These are phyloP conservation scores for Cutaneotrichosporon mucoides DNA, from an alignment of 1,284 basidiomycete species.

Conservation along the genomic window DNA sequence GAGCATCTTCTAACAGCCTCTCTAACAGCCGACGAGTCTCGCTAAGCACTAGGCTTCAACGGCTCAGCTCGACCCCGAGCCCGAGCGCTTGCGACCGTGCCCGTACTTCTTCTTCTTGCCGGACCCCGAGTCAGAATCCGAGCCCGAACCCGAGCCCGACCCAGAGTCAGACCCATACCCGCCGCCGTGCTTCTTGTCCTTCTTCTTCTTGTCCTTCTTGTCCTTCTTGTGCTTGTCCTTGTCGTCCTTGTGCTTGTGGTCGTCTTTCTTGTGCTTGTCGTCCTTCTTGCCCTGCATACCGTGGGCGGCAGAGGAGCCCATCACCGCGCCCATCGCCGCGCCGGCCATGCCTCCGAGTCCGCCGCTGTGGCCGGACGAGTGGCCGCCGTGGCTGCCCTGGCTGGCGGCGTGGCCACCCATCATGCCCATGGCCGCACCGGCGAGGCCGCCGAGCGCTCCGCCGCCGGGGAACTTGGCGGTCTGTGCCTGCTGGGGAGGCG, in stretches of 20 bases:
- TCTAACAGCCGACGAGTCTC: too few species aligned
- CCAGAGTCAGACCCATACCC: background rate
- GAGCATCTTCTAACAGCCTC: too few species aligned
- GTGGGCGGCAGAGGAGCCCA: background rate
- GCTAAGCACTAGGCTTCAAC: too few species aligned
- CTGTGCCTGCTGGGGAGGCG: too few species aligned
- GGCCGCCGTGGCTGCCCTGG: background rate
- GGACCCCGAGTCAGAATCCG: background rate
- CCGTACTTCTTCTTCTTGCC: background rate
- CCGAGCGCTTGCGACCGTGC: background rate
- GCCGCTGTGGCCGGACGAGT: background rate
- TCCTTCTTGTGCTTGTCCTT: background rate
- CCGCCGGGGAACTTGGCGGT: too few species aligned
- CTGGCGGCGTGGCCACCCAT: background rate
- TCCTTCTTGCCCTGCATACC: background rate
- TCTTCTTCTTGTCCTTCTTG: background rate
- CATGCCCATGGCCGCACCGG: background rate
- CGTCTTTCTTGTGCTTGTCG: background rate
- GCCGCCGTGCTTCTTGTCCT: background rate
- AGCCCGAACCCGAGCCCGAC: background rate
- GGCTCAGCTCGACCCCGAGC: too few species aligned
- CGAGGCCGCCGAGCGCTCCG: background rate
- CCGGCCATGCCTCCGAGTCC: background rate
- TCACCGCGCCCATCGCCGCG: background rate
- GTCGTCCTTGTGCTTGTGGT: background rate